phyloP scores from a whole-genome alignment of 1,284 basidiomycete species.

The Moesziomyces sp. region DNA sequence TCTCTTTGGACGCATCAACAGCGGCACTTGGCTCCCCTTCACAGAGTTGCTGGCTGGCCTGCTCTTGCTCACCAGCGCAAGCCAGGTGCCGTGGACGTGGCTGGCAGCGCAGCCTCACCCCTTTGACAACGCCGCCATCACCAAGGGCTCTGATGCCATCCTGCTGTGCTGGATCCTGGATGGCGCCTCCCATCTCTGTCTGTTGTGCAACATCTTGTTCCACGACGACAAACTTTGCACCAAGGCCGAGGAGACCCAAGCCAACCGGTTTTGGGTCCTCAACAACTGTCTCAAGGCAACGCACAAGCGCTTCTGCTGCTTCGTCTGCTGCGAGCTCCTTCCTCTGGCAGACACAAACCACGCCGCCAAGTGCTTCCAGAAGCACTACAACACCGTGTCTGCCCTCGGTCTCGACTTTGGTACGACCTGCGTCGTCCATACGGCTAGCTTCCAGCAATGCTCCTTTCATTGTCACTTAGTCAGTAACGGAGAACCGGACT shows the following conservation, averaged over 20 bases:
- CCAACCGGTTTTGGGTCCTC: not conserved
- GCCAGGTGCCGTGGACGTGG: not conserved
- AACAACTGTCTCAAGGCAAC: not conserved
- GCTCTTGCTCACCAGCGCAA: not conserved
- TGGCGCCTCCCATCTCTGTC: slow-evolving; percentile 1
- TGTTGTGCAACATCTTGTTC: slow-evolving; percentile 2
- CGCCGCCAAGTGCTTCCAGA: too few relatives aligned
- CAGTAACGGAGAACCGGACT: too few relatives aligned
- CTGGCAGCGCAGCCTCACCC: slow-evolving; percentile 1
- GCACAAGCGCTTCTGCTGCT: too few relatives aligned
- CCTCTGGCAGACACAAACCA: too few relatives aligned
- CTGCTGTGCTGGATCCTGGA: not conserved
- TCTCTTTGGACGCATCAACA: not conserved
- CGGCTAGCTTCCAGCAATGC: too few relatives aligned
- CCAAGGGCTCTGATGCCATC: not conserved
- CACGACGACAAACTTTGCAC: not conserved
- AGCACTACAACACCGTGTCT: too few relatives aligned
- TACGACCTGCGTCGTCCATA: too few relatives aligned
- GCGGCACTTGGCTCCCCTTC: not conserved
- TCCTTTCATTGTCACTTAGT: too few relatives aligned
- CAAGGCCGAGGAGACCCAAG: not conserved
- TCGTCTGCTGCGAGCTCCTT: too few relatives aligned
- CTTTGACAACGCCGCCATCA: not conserved
- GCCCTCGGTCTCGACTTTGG: too few relatives aligned
- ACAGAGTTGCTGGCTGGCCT: not conserved